Evolutionary conservation across 2,329 filamentous ascomycete species (phyloP).

Genomic region (Exophiala spinifera): DNA sequence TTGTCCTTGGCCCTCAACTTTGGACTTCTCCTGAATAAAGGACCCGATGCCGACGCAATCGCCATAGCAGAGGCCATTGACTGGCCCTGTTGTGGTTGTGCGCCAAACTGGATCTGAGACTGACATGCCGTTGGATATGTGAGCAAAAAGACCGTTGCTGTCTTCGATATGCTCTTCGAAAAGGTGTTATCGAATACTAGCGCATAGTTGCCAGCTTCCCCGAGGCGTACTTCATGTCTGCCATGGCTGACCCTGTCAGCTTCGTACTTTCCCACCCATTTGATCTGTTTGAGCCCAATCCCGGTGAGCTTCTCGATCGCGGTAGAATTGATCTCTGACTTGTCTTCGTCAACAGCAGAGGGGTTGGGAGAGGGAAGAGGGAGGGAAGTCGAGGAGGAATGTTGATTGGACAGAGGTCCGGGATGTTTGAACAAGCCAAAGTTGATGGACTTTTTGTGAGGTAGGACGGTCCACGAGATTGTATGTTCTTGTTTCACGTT

Average conservation of each 20-base stretch:
- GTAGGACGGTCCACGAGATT: conserved; percentile 95
- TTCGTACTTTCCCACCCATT: conserved; percentile 92
- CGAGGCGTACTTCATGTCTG: conserved; percentile 71
- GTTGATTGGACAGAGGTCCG: conserved; percentile 56
- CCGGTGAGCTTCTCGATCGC: conserved; percentile 63
- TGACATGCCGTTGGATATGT: conserved; percentile 78
- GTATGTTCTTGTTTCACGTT: conserved; percentile 86
- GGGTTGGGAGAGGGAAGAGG: conserved; percentile 43
- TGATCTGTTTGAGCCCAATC: conserved; percentile 61
- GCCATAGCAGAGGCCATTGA: conserved; percentile 47
- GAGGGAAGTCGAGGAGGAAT: conserved; percentile 49
- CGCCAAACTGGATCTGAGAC: conserved; percentile 41
- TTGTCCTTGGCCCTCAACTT: conserved; percentile 39
- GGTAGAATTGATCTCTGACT: conserved; percentile 51
- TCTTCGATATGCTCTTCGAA: conserved; percentile 91
- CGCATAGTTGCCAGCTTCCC: conserved; percentile 88
- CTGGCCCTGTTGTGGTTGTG: conserved; percentile 52
- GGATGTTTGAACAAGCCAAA: conserved; percentile 98
- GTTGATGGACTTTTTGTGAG: conserved; percentile 97
- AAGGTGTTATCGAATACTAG: conserved; percentile 99
- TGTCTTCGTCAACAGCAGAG: conserved; percentile 35
- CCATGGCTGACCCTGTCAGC: conserved; percentile 93
- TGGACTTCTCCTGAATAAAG: conserved; percentile 36
- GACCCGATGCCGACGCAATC: conserved; percentile 17
- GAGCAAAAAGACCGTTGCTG: conserved; percentile 87